Conservation (phyloP, 2,329 filamentous ascomycete species). For the Akanthomyces dipterigenus region DNA sequence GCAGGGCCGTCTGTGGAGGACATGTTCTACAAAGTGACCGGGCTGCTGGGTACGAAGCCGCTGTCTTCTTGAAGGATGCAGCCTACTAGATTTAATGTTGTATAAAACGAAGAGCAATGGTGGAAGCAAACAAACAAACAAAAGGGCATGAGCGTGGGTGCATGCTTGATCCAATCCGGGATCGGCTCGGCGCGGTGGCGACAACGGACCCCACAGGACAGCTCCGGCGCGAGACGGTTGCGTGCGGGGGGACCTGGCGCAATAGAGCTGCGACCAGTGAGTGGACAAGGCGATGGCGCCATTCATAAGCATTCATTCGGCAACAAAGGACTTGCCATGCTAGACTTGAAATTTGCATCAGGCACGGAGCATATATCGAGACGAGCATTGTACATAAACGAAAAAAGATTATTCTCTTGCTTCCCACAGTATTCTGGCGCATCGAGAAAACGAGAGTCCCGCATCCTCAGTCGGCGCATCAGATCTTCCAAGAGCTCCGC, state of each 20-base stretch:
- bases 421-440: neutral
- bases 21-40: conserved; percentile 67
- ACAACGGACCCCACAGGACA: neutral
- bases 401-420: neutral
- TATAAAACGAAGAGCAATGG: neutral
- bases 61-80: conserved; percentile 20
- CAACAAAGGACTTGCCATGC: neutral
- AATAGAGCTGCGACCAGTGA: conserved; percentile 7
- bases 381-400: conserved; percentile 7
- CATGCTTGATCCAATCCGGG: neutral
- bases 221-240: neutral
- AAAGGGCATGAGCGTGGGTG: conserved; percentile 14
- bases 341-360: neutral
- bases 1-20: conserved; percentile 67
- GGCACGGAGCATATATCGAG: neutral
- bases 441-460: neutral
- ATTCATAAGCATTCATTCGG: conserved; percentile 7
- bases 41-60: conserved; percentile 50
- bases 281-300: conserved; percentile 12
- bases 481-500: neutral
- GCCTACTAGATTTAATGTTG: neutral
- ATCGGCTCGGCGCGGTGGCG: neutral
- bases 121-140: neutral
- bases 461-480: neutral
- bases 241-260: neutral